Conservation (phyloP, 169 alveolate species). For the Eimeria acervulina region DNA sequence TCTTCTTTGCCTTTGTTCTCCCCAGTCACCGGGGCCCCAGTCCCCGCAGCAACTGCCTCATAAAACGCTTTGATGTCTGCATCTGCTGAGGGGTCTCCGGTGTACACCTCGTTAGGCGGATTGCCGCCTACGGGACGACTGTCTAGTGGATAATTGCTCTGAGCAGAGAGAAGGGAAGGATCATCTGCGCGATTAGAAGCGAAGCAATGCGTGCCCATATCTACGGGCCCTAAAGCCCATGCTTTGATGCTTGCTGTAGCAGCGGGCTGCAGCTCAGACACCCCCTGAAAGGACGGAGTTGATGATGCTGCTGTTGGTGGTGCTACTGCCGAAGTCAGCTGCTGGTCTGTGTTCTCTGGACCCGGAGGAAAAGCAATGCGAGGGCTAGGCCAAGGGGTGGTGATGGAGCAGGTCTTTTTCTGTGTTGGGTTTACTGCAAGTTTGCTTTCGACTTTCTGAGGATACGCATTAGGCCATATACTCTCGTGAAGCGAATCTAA, state of each 20-base stretch:
- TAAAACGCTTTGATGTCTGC: conserved; percentile 48
- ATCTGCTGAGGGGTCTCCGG: conserved; percentile 54
- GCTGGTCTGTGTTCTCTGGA: background rate
- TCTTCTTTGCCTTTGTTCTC: background rate
- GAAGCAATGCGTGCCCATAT: background rate
- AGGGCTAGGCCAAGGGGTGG: background rate
- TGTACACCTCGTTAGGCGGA: conserved; percentile 25
- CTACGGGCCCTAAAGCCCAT: background rate
- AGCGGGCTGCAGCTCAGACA: background rate
- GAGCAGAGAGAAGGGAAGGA: background rate
- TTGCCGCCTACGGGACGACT: background rate
- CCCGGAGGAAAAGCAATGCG: background rate
- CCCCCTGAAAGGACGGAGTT: background rate
- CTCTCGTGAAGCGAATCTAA: background rate
- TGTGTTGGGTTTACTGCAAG: background rate
- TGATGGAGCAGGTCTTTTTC: background rate
- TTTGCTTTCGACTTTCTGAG: background rate
- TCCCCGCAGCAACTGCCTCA: background rate
- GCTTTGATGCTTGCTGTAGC: background rate
- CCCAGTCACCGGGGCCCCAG: background rate
- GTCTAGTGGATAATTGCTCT: background rate
- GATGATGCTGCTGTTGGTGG: background rate
- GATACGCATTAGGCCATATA: background rate
- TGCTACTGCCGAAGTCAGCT: background rate
- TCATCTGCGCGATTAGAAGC: background rate